Evolutionary conservation across 2,329 filamentous ascomycete species (phyloP).

Genomic region (Lachnellula suecica): DNA sequence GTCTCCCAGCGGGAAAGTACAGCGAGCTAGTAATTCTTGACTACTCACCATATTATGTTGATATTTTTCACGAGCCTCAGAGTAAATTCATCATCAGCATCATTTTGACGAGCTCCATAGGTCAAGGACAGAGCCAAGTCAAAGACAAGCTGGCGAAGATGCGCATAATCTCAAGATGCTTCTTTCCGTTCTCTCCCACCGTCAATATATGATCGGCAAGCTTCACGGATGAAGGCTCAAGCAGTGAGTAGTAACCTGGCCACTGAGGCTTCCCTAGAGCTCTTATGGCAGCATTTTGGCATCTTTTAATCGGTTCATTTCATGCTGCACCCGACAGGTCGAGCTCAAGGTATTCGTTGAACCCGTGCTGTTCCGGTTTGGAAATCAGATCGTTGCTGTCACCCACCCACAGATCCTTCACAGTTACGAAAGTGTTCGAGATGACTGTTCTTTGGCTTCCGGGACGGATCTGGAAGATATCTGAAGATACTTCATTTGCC

Average conservation of each 20-base stretch:
- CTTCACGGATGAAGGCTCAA: slow-evolving; percentile 20
- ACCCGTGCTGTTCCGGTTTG: slow-evolving; percentile 25
- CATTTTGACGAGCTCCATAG: slow-evolving; percentile 23
- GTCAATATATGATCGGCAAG: not conserved
- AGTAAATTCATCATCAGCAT: slow-evolving; percentile 25
- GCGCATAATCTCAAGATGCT: slow-evolving; percentile 21
- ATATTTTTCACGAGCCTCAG: slow-evolving; percentile 21
- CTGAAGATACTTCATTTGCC: slow-evolving; percentile 10
- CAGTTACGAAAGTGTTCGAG: slow-evolving; percentile 17
- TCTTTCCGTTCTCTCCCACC: slow-evolving; percentile 15
- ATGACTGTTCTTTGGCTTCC: slow-evolving; percentile 23
- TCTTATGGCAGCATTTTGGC: slow-evolving; percentile 23
- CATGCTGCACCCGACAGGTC: slow-evolving; percentile 23
- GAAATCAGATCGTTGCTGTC: slow-evolving; percentile 21
- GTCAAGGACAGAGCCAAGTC: slow-evolving; percentile 25
- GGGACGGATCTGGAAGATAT: slow-evolving; percentile 21
- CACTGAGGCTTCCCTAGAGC: slow-evolving; percentile 24
- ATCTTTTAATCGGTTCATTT: slow-evolving; percentile 25
- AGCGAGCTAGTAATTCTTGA: too few relatives aligned
- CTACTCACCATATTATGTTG: slow-evolving; percentile 4
- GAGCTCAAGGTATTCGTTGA: slow-evolving; percentile 23
- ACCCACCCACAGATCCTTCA: slow-evolving; percentile 24
- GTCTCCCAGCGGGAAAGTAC: too few relatives aligned
- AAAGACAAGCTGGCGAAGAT: slow-evolving; percentile 24
- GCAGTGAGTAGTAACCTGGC: slow-evolving; percentile 25